Conservation (phyloP, 2,329 filamentous ascomycete species). For the Paraphaeosphaeria sporulosa region DNA sequence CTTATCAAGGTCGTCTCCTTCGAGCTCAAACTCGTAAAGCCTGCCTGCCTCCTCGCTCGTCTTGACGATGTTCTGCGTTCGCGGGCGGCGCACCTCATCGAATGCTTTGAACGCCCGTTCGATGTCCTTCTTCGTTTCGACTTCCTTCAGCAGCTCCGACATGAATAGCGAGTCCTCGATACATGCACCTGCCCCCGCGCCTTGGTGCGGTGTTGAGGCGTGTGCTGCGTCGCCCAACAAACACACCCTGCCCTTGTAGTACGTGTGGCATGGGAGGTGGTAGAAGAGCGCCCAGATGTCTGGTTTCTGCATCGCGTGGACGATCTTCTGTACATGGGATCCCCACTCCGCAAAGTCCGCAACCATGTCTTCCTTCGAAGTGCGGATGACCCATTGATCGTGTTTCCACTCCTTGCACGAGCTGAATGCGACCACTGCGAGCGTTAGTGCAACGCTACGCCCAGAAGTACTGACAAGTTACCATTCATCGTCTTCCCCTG, state of each 20-base stretch:
- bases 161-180: slow-evolving; percentile 60
- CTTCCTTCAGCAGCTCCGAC: slow-evolving; percentile 39
- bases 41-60: slow-evolving; percentile 41
- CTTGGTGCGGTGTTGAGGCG: slow-evolving; percentile 62
- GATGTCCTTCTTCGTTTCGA: slow-evolving; percentile 36
- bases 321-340: slow-evolving; percentile 38
- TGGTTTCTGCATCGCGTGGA: slow-evolving; percentile 55
- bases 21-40: slow-evolving; percentile 52
- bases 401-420: slow-evolving; percentile 43
- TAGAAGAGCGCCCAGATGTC: slow-evolving; percentile 67
- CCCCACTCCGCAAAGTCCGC: slow-evolving; percentile 42
- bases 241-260: slow-evolving; percentile 55
- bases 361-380: slow-evolving; percentile 43
- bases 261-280: slow-evolving; percentile 57
- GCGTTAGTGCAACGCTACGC: slow-evolving; percentile 13
- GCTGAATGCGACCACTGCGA: slow-evolving; percentile 44
- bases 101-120: slow-evolving; percentile 43
- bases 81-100: slow-evolving; percentile 37
- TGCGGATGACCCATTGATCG: slow-evolving; percentile 43
- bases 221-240: slow-evolving; percentile 66
- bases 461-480: slow-evolving; percentile 16
- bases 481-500: slow-evolving; percentile 65
- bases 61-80: slow-evolving; percentile 38
- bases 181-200: slow-evolving; percentile 64
- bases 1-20: slow-evolving; percentile 49